Conservation (phyloP, 805 yeast species). For the Zygoascus bituminiphila region DNA sequence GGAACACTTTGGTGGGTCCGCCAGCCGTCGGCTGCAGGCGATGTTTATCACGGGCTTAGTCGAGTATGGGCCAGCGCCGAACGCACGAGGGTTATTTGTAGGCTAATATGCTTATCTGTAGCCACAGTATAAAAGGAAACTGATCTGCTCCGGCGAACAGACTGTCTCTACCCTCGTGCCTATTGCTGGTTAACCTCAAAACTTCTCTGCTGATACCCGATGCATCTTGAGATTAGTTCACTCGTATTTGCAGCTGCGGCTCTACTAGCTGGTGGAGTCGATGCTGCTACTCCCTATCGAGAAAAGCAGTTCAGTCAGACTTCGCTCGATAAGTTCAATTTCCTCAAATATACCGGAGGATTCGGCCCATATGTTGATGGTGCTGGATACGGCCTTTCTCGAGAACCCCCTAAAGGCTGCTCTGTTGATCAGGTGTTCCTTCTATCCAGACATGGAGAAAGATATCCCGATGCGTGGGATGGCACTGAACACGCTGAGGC, state of each 20-base stretch:
- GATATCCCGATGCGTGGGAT: constrained; percentile 36
- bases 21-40: neutral
- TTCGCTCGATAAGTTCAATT: constrained; percentile 37
- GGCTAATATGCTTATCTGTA: neutral
- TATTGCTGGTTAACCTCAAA: too few species aligned
- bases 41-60: neutral
- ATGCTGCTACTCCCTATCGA: neutral
- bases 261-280: neutral
- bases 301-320: constrained; percentile 18
- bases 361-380: constrained; percentile 45
- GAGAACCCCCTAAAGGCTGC: constrained; percentile 45
- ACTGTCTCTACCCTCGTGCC: too few species aligned
- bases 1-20: neutral
- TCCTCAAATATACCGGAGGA: constrained; percentile 41
- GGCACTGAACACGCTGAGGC: constrained; percentile 7
- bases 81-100: neutral
- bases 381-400: constrained; percentile 44
- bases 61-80: neutral
- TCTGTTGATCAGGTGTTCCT: constrained; percentile 46
- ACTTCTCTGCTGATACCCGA: too few species aligned
- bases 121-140: neutral
- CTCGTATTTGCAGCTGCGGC: neutral
- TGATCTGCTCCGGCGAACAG: neutral
- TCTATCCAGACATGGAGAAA: constrained; percentile 50
- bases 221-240: neutral